phyloP scores from a whole-genome alignment of 2,329 filamentous ascomycete species.

The Tolypocladium tundrense region DNA sequence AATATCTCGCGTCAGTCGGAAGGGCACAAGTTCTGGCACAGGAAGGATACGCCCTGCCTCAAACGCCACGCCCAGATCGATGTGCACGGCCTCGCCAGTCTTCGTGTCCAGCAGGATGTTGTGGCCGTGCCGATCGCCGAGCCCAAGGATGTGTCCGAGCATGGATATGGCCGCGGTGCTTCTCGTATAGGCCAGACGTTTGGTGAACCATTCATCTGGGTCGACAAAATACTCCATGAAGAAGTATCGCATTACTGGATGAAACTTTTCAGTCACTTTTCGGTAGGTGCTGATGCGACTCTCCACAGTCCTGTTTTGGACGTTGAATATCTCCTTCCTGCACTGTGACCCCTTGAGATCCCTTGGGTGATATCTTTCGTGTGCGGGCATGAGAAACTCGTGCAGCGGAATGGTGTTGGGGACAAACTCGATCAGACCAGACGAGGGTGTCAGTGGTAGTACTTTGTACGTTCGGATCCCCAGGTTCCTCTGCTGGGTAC shows the following conservation, averaged over 20 bases:
- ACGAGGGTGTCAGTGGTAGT: conserved; percentile 70
- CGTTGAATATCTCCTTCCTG: conserved; percentile 67
- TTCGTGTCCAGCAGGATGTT: conserved; percentile 89
- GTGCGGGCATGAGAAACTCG: conserved; percentile 84
- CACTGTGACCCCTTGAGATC: conserved; percentile 70
- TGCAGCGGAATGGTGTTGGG: conserved; percentile 86
- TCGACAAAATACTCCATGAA: conserved; percentile 92
- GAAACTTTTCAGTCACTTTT: conserved; percentile 70
- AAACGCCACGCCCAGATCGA: conserved; percentile 93
- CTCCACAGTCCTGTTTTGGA: conserved; percentile 59
- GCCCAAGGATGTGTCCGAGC: conserved; percentile 81
- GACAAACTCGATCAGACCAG: conserved; percentile 95
- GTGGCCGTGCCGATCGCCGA: conserved; percentile 91
- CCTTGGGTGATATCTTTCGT: conserved; percentile 74
- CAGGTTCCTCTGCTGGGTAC: conserved; percentile 78
- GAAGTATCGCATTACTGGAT: conserved; percentile 92
- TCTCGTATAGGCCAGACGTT: conserved; percentile 80
- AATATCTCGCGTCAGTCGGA: conserved; percentile 86
- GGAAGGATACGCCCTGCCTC: conserved; percentile 93
- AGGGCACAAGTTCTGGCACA: conserved; percentile 90
- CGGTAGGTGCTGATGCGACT: conserved; percentile 65
- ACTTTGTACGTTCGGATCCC: conserved; percentile 97
- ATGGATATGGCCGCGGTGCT: conserved; percentile 94
- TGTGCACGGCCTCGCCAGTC: conserved; percentile 90
- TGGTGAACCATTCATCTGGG: conserved; percentile 92